These are phyloP conservation scores for Beta lomatogona DNA, from an alignment of 179 eudicot genomes.

Conservation along the genomic window DNA sequence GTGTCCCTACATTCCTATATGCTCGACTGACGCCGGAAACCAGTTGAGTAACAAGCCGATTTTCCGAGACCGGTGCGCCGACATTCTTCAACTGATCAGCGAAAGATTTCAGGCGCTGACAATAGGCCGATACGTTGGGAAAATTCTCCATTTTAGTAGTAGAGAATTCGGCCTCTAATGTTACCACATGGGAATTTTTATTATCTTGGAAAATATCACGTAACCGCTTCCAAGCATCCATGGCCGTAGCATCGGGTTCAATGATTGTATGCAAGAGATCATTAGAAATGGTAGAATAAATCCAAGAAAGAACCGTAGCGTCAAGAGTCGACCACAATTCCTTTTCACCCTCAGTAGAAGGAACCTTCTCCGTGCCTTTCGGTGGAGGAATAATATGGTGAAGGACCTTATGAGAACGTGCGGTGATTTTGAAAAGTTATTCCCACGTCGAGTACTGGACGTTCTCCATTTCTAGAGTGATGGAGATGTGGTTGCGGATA, in stretches of 20 bases:
- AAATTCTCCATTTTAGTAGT: not conserved
- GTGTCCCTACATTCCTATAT: not conserved
- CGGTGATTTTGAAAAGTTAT: no score
- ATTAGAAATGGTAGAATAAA: not conserved
- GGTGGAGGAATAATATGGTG: no score
- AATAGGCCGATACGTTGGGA: not conserved
- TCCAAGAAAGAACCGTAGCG: not conserved
- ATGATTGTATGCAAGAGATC: not conserved
- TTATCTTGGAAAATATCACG: not conserved
- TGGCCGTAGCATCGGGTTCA: not conserved
- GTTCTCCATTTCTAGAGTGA: no score
- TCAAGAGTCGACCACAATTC: not conserved
- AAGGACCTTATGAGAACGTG: no score
- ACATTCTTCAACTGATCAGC: not conserved
- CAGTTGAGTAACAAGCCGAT: not conserved
- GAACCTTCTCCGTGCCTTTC: no score
- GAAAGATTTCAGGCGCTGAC: not conserved
- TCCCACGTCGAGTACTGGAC: no score
- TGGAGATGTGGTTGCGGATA: no score
- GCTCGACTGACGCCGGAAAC: not conserved
- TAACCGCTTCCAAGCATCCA: not conserved
- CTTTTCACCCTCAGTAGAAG: no score
- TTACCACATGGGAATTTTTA: not conserved
- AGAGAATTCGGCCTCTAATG: not conserved
- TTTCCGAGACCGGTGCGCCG: not conserved